These are phyloP conservation scores for Fusarium agapanthi DNA, from an alignment of 2,329 filamentous ascomycete genomes.

Conservation along the genomic window DNA sequence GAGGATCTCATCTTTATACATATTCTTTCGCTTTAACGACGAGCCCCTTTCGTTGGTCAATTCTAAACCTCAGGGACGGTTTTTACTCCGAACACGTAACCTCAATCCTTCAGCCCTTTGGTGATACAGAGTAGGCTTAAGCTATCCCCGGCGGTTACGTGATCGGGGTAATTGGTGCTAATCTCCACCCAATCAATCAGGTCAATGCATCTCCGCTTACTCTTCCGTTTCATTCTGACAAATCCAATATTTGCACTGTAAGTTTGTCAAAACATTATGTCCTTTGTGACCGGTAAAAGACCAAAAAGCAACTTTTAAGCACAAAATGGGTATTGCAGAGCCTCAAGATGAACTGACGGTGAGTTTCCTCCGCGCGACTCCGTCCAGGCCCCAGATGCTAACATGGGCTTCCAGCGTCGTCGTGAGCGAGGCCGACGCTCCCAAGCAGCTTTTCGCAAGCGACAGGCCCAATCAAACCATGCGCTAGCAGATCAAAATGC, in stretches of 20 bases:
- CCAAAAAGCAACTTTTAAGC: rapidly evolving
- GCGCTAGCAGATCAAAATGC: background rate
- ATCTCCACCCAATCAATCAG: background rate
- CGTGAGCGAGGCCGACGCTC: slow-evolving; percentile 11
- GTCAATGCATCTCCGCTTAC: background rate
- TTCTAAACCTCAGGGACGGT: rapidly evolving
- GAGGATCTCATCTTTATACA: background rate
- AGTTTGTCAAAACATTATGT: background rate
- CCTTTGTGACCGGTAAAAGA: rapidly evolving
- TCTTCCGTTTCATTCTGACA: background rate
- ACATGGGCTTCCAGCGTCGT: background rate
- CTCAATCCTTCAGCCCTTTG: rapidly evolving
- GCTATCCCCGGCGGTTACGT: slow-evolving; percentile 2
- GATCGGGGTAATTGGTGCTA: background rate
- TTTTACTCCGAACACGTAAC: background rate
- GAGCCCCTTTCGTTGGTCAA: rapidly evolving
- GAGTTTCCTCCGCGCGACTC: rapidly evolving
- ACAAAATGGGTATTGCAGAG: background rate
- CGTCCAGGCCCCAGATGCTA: background rate
- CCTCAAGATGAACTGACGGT: background rate
- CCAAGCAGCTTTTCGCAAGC: slow-evolving; percentile 10
- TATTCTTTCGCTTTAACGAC: rapidly evolving
- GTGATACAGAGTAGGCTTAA: background rate
- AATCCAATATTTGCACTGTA: background rate
- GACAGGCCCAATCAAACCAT: background rate